Evolutionary conservation across 176 grass and related monocot species (phyloP).

Genomic region (Rhynchospora pubera): DNA sequence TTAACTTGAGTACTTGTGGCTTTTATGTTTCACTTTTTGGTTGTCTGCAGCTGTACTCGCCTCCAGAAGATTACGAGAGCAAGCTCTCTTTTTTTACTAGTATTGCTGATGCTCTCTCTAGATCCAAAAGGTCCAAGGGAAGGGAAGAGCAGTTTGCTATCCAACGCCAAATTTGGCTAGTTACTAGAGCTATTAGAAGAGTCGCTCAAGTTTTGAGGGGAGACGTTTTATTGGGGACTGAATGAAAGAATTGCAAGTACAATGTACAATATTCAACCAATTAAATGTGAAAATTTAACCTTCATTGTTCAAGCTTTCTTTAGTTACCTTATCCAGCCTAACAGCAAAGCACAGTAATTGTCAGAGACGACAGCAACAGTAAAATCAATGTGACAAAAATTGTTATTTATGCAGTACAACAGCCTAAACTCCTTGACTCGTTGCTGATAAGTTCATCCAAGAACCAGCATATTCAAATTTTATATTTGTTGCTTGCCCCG

Average conservation of each 20-base stretch:
- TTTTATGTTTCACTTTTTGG: not conserved
- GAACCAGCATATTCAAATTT: no score
- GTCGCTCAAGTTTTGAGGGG: conserved; percentile 47
- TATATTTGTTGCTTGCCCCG: no score
- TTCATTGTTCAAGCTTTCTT: not conserved
- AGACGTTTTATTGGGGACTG: not conserved
- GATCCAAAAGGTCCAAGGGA: conserved; percentile 4
- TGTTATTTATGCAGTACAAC: not conserved
- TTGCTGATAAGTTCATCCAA: no score
- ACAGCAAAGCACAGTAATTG: not conserved
- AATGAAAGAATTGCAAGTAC: not conserved
- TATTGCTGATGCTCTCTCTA: conserved; percentile 57
- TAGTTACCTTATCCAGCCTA: not conserved
- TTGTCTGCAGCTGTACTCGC: conserved; percentile 62
- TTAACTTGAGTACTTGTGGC: not conserved
- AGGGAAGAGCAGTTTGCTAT: conserved; percentile 11
- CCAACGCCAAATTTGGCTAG: conserved; percentile 60
- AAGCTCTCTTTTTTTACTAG: conserved; percentile 64
- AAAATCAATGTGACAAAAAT: not conserved
- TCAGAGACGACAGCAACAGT: not conserved
- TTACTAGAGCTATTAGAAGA: conserved; percentile 59
- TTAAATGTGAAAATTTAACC: not conserved
- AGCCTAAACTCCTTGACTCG: no score
- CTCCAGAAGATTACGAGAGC: conserved; percentile 69
- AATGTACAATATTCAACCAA: not conserved